These are phyloP conservation scores for Aurinia saxatilis DNA, from an alignment of 345 rosid species.

Conservation along the genomic window DNA sequence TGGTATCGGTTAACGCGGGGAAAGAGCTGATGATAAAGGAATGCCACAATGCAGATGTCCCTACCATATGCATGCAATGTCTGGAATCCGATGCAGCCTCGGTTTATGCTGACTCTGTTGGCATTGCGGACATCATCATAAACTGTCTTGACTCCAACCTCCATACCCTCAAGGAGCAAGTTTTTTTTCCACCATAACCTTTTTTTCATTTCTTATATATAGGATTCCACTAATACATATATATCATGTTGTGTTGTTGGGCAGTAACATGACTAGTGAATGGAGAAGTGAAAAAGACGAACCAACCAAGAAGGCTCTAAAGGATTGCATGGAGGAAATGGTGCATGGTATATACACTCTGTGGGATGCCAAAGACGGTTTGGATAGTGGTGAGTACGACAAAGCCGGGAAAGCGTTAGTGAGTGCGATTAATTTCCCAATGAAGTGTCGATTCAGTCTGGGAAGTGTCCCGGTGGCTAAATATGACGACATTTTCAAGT, in stretches of 20 bases:
- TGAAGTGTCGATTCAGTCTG: not conserved
- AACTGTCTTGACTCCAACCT: constrained; percentile 14
- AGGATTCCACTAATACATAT: too few species aligned
- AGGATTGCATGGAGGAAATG: not conserved
- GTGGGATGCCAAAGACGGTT: not conserved
- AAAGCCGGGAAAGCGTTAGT: not conserved
- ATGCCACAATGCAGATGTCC: constrained; percentile 11
- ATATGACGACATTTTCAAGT: too few species aligned
- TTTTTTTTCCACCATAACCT: too few species aligned
- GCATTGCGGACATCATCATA: constrained; percentile 10
- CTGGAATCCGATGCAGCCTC: constrained; percentile 13
- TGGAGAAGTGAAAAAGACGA: not conserved
- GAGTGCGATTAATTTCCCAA: not conserved
- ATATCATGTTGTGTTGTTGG: too few species aligned
- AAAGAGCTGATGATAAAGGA: not conserved
- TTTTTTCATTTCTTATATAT: too few species aligned
- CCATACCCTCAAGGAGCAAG: constrained; percentile 6
- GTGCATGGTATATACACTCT: not conserved
- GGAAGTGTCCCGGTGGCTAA: not conserved
- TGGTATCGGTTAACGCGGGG: not conserved
- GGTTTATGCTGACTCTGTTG: not conserved
- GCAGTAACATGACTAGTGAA: not conserved
- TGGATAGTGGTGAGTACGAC: not conserved
- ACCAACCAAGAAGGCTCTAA: not conserved
- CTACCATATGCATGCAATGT: constrained; percentile 18